Evolutionary conservation across 1,284 basidiomycete species (phyloP).

Genomic region (Trametes pubescens): DNA sequence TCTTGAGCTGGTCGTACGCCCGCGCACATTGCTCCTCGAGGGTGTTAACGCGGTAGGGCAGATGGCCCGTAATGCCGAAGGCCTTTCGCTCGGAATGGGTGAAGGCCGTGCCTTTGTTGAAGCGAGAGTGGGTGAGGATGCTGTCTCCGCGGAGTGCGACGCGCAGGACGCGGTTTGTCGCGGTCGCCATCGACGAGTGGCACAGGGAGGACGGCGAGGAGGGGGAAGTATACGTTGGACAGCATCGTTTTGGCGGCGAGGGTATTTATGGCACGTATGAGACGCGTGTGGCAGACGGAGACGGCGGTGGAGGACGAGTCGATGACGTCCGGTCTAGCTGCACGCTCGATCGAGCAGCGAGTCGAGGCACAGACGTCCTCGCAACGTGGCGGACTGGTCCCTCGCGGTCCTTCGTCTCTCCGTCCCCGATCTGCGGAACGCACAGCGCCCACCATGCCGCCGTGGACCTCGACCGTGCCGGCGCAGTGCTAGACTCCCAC

Average conservation of each 20-base stretch:
- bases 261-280: slow-evolving; percentile 21
- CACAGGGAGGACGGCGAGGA: background rate
- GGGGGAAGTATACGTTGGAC: background rate
- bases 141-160: slow-evolving; percentile 67
- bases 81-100: slow-evolving; percentile 67
- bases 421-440: background rate
- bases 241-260: background rate
- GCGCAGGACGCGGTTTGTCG: slow-evolving; percentile 41
- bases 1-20: slow-evolving; percentile 72
- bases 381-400: background rate
- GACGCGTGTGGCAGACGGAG: slow-evolving; percentile 8
- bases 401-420: background rate
- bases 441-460: slow-evolving; percentile 1
- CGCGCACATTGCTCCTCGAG: slow-evolving; percentile 80
- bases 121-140: slow-evolving; percentile 69
- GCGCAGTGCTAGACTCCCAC: slow-evolving; percentile 18
- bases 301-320: background rate
- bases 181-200: slow-evolving; percentile 33
- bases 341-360: slow-evolving; percentile 1
- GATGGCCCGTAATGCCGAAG: slow-evolving; percentile 78
- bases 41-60: slow-evolving; percentile 79
- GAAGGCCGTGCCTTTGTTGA: slow-evolving; percentile 83
- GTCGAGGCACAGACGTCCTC: slow-evolving; percentile 7
- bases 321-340: slow-evolving; percentile 17
- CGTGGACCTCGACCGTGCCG: slow-evolving; percentile 23